phyloP scores from a whole-genome alignment of 148 eudicot genomes.

The Mesembryanthemum crystallinum region DNA sequence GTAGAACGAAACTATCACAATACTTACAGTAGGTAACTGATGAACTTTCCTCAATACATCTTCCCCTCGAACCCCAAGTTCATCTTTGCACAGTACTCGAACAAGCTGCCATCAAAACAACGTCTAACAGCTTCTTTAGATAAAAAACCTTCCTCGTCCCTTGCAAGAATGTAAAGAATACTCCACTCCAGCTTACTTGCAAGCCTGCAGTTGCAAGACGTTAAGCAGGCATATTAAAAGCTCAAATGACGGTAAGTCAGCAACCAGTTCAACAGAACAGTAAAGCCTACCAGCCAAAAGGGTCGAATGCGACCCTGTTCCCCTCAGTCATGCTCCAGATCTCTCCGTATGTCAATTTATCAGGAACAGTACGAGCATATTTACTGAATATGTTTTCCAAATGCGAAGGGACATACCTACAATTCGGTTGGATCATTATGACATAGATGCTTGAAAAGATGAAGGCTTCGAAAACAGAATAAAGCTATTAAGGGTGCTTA shows the following conservation, averaged over 20 bases:
- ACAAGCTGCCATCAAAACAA: slow-evolving; percentile 67
- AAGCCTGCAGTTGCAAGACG: slow-evolving; percentile 33
- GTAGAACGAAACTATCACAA: background rate
- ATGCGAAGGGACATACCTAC: slow-evolving; percentile 55
- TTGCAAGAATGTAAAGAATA: slow-evolving; percentile 49
- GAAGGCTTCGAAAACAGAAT: background rate
- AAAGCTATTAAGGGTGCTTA: slow-evolving; percentile 3
- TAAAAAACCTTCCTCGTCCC: slow-evolving; percentile 59
- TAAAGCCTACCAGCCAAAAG: slow-evolving; percentile 57
- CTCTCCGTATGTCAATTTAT: slow-evolving; percentile 65
- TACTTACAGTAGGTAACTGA: background rate
- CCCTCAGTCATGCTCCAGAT: slow-evolving; percentile 86
- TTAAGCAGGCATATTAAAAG: background rate
- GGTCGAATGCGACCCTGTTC: slow-evolving; percentile 53
- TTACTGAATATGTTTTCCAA: slow-evolving; percentile 74
- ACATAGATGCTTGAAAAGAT: background rate
- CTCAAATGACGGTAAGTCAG: no score
- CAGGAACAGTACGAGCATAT: slow-evolving; percentile 65
- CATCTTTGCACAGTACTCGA: slow-evolving; percentile 59
- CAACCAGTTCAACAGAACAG: background rate
- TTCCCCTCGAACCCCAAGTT: slow-evolving; percentile 42
- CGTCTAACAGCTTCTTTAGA: slow-evolving; percentile 67
- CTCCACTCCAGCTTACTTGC: slow-evolving; percentile 59
- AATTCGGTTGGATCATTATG: background rate
- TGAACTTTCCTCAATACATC: slow-evolving; percentile 27